Evolutionary conservation across 2,329 filamentous ascomycete species (phyloP), one percentile per base, ranked within the genome.

Genomic region (Grosmannia huntii): DNA sequence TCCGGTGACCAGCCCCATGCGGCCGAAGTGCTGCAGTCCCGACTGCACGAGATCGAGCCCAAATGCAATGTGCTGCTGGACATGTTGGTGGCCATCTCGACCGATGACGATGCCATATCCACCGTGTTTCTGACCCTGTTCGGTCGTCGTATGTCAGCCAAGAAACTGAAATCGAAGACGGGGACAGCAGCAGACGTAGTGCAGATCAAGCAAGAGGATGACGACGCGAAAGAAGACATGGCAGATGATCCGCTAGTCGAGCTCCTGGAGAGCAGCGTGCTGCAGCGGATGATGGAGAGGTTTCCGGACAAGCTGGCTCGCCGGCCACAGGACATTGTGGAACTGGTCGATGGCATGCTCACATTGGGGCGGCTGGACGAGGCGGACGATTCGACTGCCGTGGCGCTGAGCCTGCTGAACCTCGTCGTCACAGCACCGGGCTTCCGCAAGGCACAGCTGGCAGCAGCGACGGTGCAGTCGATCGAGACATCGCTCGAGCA

Each of bases 261-360:
- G 4, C 70, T 90, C 1, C 68, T 78, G 6, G 76, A 86, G 61
- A 75, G 83, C 5, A 82, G 82, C 54, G 69, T 88, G 0, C 73
- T 89, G 9, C 83, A 87, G 64, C 78, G 77, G 38, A 76, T 90
- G 70, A 81, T 89, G 68, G 78, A 81, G 27, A 76, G 73, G 52
- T 78, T 85, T 52, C 78, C 83, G 1, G 79, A 85, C 25, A 83
- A 81, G 61, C 75, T 90, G 14, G 78, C 86, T 33, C 77, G 76
- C 36, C 79, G 83, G 59, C 84, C 86, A 2, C 77, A 78, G 50
- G 82, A 87, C 63, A 75, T 88, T 7, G 71, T 90, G 2, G 78
- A 83, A 52, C 75, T 90, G 2, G 77, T 85, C 54, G 74, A 75
- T 55, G 78, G 86, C 58, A 75, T 90, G 0, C 68, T n/a, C n/a